Evolutionary conservation across 371 early-diverging fungal genomes (phyloP).

Genomic region (Mortierella sp.): DNA sequence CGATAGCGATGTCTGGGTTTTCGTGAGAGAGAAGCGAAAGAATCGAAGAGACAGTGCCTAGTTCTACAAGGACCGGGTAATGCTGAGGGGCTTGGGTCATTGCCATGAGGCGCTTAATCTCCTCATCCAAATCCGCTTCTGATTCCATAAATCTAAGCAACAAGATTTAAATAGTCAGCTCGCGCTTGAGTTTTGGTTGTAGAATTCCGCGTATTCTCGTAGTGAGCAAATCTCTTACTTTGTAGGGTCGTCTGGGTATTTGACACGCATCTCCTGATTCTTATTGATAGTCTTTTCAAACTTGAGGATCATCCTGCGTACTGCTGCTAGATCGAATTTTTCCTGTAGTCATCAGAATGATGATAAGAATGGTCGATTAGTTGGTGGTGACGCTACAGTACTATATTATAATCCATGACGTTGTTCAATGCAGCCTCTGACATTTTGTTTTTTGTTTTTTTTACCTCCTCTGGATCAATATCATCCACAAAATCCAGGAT

Average conservation of each 20-base stretch:
- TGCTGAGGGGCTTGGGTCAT: conserved; percentile 85
- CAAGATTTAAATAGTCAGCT: background rate
- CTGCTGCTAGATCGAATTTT: conserved; percentile 69
- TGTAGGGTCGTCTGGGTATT: conserved; percentile 81
- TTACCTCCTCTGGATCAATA: conserved; percentile 80
- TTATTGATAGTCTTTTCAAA: conserved; percentile 89
- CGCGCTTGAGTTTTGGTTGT: background rate
- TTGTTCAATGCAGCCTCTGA: background rate
- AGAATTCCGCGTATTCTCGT: background rate
- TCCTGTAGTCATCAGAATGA: conserved; percentile 61
- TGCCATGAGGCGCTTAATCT: conserved; percentile 80
- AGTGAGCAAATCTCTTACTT: conserved; percentile 57
- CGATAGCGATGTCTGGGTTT: conserved; percentile 93
- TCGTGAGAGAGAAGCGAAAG: conserved; percentile 88
- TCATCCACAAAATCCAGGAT: conserved; percentile 89
- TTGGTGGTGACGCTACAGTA: too few species aligned
- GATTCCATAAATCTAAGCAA: conserved; percentile 86
- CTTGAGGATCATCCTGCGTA: conserved; percentile 82
- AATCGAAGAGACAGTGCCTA: conserved; percentile 76
- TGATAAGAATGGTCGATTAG: background rate
- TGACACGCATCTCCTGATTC: conserved; percentile 90
- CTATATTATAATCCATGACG: background rate
- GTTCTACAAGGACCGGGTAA: conserved; percentile 78
- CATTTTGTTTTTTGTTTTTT: background rate
- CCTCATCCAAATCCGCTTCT: conserved; percentile 94